These are phyloP conservation scores for Gnomoniopsis smithogilvyi DNA, from an alignment of 2,329 filamentous ascomycete genomes.

Conservation along the genomic window DNA sequence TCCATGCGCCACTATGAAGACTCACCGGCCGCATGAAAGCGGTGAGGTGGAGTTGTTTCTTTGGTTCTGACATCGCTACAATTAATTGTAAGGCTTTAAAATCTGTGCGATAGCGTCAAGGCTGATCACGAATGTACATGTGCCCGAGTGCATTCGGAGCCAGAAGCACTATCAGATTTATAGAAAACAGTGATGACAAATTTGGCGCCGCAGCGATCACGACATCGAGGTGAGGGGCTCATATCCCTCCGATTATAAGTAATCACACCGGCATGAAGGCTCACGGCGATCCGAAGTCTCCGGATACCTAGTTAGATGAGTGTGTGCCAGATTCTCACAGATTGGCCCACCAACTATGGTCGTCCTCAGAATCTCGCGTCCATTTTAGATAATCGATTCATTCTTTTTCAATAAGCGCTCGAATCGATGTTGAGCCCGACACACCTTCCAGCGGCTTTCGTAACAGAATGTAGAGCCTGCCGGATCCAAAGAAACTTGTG, in stretches of 20 bases:
- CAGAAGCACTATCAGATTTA: background rate
- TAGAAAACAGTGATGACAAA: conserved; percentile 1
- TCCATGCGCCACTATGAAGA: conserved; percentile 54
- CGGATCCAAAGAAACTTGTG: too few species aligned
- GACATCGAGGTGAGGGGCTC: conserved; percentile 1
- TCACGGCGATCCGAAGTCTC: background rate
- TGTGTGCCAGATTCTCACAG: background rate
- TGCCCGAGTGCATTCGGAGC: background rate
- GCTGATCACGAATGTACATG: background rate
- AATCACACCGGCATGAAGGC: background rate
- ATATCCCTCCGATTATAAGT: background rate
- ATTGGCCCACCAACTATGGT: too few species aligned
- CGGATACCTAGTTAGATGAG: background rate
- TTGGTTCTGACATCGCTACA: conserved; percentile 11
- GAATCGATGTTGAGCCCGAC: too few species aligned
- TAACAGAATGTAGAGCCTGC: too few species aligned
- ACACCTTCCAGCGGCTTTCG: too few species aligned
- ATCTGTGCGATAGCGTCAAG: background rate
- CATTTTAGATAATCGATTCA: too few species aligned
- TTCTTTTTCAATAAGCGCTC: too few species aligned
- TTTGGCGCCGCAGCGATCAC: background rate
- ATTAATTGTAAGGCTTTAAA: background rate
- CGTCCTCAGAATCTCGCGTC: too few species aligned
- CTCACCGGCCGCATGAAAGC: conserved; percentile 58
- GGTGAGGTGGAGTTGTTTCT: conserved; percentile 48